Conservation (phyloP, 179 eudicot species). For the Patellifolia procumbens region DNA sequence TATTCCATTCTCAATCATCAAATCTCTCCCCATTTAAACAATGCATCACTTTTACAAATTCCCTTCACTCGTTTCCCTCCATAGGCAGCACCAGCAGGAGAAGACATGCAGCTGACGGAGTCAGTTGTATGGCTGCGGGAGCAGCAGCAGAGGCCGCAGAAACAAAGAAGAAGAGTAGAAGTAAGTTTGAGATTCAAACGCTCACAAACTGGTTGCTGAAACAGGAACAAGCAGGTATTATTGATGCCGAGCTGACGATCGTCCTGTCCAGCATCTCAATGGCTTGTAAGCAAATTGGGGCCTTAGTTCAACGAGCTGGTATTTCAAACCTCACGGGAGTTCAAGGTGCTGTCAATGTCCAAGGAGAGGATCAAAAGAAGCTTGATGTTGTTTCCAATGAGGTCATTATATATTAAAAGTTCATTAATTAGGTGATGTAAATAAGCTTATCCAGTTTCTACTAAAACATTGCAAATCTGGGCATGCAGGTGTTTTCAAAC, state of each 20-base stretch:
- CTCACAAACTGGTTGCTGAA: conserved; percentile 79
- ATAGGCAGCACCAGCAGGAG: conserved; percentile 5
- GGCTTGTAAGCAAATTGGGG: conserved; percentile 94
- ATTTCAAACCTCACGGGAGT: conserved; percentile 89
- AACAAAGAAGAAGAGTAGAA: conserved; percentile 30
- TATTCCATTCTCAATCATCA: conserved; percentile 38
- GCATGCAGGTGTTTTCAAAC: conserved; percentile 76
- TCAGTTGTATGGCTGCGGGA: conserved; percentile 62
- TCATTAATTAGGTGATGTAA: too few relatives aligned
- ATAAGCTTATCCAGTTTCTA: neutral
- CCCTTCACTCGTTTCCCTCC: conserved; percentile 3
- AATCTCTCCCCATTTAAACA: conserved; percentile 41
- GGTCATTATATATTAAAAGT: conserved; percentile 40
- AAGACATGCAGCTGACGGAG: conserved; percentile 17
- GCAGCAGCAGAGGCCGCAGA: conserved; percentile 29
- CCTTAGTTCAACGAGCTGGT: conserved; percentile 82
- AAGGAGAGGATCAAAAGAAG: conserved; percentile 99
- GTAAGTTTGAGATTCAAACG: conserved; percentile 57
- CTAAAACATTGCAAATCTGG: neutral
- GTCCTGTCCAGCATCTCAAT: conserved; percentile 84
- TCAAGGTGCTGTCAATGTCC: conserved; percentile 92
- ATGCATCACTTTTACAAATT: conserved; percentile 28
- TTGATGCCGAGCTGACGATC: conserved; percentile 89
- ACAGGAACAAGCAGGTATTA: conserved; percentile 72
- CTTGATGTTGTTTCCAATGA: conserved; percentile 96